Conservation (phyloP, 2,329 filamentous ascomycete species). For the Rhynchosporium graminicola region DNA sequence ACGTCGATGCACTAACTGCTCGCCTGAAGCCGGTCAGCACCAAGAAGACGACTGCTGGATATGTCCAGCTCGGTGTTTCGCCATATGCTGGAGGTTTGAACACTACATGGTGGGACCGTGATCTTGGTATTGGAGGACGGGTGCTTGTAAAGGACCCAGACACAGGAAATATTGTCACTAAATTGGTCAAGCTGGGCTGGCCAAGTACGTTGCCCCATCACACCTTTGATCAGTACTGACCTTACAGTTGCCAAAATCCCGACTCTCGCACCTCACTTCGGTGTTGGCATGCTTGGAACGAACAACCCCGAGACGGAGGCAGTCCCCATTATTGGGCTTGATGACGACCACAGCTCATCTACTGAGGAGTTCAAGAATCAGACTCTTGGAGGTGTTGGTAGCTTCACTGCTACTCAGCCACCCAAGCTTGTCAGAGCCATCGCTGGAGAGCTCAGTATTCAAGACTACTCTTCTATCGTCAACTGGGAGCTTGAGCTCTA, state of each 20-base stretch:
- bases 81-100: slow-evolving; percentile 89
- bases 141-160: slow-evolving; percentile 76
- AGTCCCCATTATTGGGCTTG: slow-evolving; percentile 89
- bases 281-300: slow-evolving; percentile 66
- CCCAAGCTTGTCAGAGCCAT: slow-evolving; percentile 83
- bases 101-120: slow-evolving; percentile 94
- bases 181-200: slow-evolving; percentile 90
- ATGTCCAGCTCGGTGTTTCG: slow-evolving; percentile 84
- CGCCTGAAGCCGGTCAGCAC: slow-evolving; percentile 88
- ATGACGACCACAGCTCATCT: slow-evolving; percentile 60
- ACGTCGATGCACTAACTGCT: slow-evolving; percentile 89
- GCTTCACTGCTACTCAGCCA: slow-evolving; percentile 83
- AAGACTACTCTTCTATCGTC: slow-evolving; percentile 72
- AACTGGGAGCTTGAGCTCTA: slow-evolving; percentile 98
- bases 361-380: slow-evolving; percentile 38
- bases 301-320: slow-evolving; percentile 90
- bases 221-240: slow-evolving; percentile 7
- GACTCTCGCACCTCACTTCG: slow-evolving; percentile 92
- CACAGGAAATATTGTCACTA: slow-evolving; percentile 74
- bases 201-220: slow-evolving; percentile 55
- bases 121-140: slow-evolving; percentile 85
- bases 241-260: slow-evolving; percentile 75
- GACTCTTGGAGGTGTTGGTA: slow-evolving; percentile 40
- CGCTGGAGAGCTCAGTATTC: slow-evolving; percentile 72
- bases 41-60: slow-evolving; percentile 82